Conservation (phyloP, 1,284 basidiomycete species). For the Taiwanofungus camphoratus region DNA sequence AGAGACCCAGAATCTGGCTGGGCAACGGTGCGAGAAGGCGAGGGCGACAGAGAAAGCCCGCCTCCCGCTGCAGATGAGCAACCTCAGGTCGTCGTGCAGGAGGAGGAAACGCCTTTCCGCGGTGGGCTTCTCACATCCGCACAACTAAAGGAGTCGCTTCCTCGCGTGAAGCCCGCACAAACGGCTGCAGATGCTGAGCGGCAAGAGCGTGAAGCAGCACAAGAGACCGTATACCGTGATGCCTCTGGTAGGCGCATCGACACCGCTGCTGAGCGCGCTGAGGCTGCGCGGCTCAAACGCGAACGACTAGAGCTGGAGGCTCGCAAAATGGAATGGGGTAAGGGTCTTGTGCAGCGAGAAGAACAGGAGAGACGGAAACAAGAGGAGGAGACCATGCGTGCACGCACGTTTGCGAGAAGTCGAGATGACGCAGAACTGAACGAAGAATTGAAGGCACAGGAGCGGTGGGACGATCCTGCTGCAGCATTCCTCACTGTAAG, state of each 20-base stretch:
- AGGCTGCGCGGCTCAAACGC: slow-evolving; percentile 72
- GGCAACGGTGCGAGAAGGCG: slow-evolving; percentile 47
- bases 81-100: slow-evolving; percentile 52
- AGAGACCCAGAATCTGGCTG: slow-evolving; percentile 48
- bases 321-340: slow-evolving; percentile 94
- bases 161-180: slow-evolving; percentile 24
- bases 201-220: slow-evolving; percentile 57
- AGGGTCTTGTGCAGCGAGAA: slow-evolving; percentile 85
- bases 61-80: slow-evolving; percentile 63
- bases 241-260: slow-evolving; percentile 85
- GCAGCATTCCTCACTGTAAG: slow-evolving; percentile 86
- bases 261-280: slow-evolving; percentile 75
- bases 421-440: slow-evolving; percentile 86
- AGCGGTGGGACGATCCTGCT: slow-evolving; percentile 94
- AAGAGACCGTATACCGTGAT: slow-evolving; percentile 95
- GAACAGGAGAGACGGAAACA: slow-evolving; percentile 60
- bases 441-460: slow-evolving; percentile 70
- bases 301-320: slow-evolving; percentile 81
- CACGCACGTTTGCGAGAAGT: slow-evolving; percentile 67
- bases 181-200: slow-evolving; percentile 39
- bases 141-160: slow-evolving; percentile 53
- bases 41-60: slow-evolving; percentile 41
- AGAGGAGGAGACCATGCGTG: slow-evolving; percentile 65
- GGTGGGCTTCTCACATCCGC: slow-evolving; percentile 78
- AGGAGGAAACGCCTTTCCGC: slow-evolving; percentile 38